Conservation (phyloP, 352 stramenopile species). For the Achlya hypogyna region DNA sequence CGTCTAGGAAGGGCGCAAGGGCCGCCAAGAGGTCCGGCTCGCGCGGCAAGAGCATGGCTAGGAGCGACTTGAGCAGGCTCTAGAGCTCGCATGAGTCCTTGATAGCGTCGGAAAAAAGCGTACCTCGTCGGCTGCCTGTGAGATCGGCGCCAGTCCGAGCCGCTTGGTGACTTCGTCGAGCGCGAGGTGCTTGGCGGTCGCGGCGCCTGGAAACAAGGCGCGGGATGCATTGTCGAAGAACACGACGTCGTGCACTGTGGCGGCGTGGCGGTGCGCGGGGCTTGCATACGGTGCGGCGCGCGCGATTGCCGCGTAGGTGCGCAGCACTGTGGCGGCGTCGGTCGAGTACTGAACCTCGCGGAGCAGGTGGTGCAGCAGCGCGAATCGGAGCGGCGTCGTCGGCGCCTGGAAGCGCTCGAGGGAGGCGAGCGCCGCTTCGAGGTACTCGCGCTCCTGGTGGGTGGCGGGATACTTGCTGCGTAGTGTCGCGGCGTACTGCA, state of each 20-base stretch:
- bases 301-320: conserved; percentile 1
- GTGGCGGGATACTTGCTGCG: background rate
- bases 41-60: background rate
- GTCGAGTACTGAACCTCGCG: background rate
- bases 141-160: background rate
- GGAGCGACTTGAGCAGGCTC: background rate
- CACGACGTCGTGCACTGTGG: conserved; percentile 1
- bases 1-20: conserved; percentile 1
- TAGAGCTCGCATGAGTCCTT: too few species aligned
- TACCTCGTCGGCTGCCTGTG: background rate
- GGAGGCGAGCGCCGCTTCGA: background rate
- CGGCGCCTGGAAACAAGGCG: background rate
- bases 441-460: background rate
- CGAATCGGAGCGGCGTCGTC: background rate
- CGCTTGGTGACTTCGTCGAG: background rate
- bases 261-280: background rate
- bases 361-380: conserved; percentile 9
- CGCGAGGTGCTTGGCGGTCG: background rate
- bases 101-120: background rate
- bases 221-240: background rate
- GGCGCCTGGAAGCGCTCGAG: background rate
- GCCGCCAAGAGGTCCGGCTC: background rate
- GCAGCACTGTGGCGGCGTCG: background rate
- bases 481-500: background rate
- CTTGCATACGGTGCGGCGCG: background rate